A percentile compares a stretch with the other conserved stretches of the same genome.
These are phyloP conservation scores for Penicillium sp. DNA, from an alignment of 2,329 filamentous ascomycete genomes.

Conservation along the genomic window DNA sequence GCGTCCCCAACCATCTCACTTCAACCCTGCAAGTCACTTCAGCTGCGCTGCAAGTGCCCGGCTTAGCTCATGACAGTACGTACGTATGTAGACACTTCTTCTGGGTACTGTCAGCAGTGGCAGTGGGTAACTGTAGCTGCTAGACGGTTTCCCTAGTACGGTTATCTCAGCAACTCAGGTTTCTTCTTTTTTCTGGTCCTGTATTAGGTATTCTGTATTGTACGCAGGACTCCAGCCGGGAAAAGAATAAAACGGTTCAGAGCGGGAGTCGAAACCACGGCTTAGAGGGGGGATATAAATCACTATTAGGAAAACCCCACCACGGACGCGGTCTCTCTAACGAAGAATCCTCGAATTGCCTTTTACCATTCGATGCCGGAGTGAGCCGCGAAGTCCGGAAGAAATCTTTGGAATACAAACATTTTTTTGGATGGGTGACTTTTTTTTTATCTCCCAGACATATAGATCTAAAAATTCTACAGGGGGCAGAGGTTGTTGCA, in stretches of 20 bases:
- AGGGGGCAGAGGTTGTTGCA: too few relatives aligned
- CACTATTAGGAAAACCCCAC: conserved; percentile 17
- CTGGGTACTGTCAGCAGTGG: too few relatives aligned
- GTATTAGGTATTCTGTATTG: too few relatives aligned
- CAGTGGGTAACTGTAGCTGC: neutral
- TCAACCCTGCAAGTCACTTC: neutral
- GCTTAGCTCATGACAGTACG: neutral
- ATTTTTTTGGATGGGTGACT: too few relatives aligned
- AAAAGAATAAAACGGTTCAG: neutral
- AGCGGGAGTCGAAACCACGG: conserved; percentile 3
- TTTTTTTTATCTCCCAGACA: too few relatives aligned
- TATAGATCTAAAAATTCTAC: too few relatives aligned
- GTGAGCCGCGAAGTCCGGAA: neutral
- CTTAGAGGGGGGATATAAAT: neutral
- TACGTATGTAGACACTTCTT: too few relatives aligned
- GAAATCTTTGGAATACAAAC: conserved; percentile 8
- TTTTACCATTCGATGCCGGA: conserved; percentile 11
- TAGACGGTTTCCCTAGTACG: too few relatives aligned
- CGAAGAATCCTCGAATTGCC: conserved; percentile 9
- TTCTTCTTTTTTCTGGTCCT: too few relatives aligned
- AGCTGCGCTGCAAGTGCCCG: neutral
- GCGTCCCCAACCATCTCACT: too few relatives aligned
- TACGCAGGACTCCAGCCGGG: too few relatives aligned
- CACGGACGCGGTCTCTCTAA: conserved; percentile 3
- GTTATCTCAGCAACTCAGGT: too few relatives aligned